phyloP scores from a whole-genome alignment of 1,139 yeast species.

The Kazachstania sp. region DNA sequence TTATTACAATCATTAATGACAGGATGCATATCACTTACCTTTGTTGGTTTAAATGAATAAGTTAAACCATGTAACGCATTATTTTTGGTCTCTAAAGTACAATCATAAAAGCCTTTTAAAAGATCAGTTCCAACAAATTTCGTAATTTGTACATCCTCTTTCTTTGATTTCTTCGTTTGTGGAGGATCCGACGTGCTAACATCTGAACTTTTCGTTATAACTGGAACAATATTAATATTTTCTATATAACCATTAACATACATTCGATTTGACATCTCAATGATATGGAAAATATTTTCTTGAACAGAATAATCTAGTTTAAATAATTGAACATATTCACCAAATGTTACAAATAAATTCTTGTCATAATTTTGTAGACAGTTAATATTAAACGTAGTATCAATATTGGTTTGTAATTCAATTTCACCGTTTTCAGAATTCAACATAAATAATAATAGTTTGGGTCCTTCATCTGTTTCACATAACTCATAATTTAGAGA shows the following conservation, averaged over 20 bases:
- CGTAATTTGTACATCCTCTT: no score
- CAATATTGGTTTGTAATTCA: slow-evolving; percentile 14
- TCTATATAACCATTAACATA: slow-evolving; percentile 12
- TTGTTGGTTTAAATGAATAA: neutral
- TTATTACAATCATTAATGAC: slow-evolving; percentile 1
- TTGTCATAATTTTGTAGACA: slow-evolving; percentile 14
- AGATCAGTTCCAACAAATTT: slow-evolving; percentile 8
- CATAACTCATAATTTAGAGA: slow-evolving; percentile 22
- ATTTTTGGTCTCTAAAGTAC: slow-evolving; percentile 1
- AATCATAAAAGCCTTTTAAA: slow-evolving; percentile 14
- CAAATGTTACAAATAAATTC: slow-evolving; percentile 16
- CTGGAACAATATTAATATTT: neutral
- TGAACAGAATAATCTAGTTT: slow-evolving; percentile 23
- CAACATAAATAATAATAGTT: slow-evolving; percentile 20
- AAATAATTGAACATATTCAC: slow-evolving; percentile 18
- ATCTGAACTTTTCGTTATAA: neutral
- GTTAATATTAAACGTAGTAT: slow-evolving; percentile 13
- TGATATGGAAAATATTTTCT: slow-evolving; percentile 19
- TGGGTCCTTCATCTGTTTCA: slow-evolving; percentile 19
- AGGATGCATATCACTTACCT: slow-evolving; percentile 2
- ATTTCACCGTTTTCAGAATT: slow-evolving; percentile 22
- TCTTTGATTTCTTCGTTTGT: neutral
- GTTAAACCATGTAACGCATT: neutral
- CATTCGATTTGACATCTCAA: slow-evolving; percentile 12
- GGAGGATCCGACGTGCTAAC: neutral